phyloP scores from a whole-genome alignment of 345 rosid species.

The Viola odorata region DNA sequence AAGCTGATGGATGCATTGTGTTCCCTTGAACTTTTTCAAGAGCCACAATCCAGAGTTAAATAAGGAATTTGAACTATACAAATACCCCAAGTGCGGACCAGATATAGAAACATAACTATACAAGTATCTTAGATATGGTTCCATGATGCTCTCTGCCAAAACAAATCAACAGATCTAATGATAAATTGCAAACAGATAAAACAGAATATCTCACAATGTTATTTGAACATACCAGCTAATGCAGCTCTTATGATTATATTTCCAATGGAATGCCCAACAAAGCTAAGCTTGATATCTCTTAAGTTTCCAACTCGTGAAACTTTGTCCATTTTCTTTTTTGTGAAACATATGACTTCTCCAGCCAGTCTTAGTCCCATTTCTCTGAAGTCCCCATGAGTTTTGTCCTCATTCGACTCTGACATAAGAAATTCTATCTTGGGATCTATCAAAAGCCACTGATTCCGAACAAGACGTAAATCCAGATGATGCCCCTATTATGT shows the following conservation, averaged over 20 bases:
- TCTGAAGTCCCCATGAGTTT: slow-evolving; percentile 77
- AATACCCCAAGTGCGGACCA: slow-evolving; percentile 90
- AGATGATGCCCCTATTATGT: slow-evolving; percentile 74
- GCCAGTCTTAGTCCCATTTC: slow-evolving; percentile 94
- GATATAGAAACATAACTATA: slow-evolving; percentile 71
- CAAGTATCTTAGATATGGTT: slow-evolving; percentile 64
- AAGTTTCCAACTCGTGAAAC: slow-evolving; percentile 53
- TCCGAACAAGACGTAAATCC: slow-evolving; percentile 83
- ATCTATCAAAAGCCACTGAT: slow-evolving; percentile 94
- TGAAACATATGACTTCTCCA: slow-evolving; percentile 64
- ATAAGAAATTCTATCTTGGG: slow-evolving; percentile 81
- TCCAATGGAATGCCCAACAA: slow-evolving; percentile 94
- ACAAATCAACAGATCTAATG: slow-evolving; percentile 12
- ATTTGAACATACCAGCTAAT: slow-evolving; percentile 51
- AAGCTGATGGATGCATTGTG: slow-evolving; percentile 91
- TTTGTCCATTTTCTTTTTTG: slow-evolving; percentile 68
- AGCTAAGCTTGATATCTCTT: slow-evolving; percentile 68
- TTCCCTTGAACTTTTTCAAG: slow-evolving; percentile 74
- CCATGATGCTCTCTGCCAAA: slow-evolving; percentile 72
- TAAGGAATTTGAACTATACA: slow-evolving; percentile 84
- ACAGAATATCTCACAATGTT: slow-evolving; percentile 8
- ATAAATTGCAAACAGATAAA: background rate
- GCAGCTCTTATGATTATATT: slow-evolving; percentile 82
- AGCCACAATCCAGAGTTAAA: slow-evolving; percentile 92
- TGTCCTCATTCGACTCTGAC: slow-evolving; percentile 87